Percentiles rank a stretch among this genome's conserved stretches.
Evolutionary conservation across 768 basidiomycete species (phyloP).

Genomic region (Myochromella boudieri): DNA sequence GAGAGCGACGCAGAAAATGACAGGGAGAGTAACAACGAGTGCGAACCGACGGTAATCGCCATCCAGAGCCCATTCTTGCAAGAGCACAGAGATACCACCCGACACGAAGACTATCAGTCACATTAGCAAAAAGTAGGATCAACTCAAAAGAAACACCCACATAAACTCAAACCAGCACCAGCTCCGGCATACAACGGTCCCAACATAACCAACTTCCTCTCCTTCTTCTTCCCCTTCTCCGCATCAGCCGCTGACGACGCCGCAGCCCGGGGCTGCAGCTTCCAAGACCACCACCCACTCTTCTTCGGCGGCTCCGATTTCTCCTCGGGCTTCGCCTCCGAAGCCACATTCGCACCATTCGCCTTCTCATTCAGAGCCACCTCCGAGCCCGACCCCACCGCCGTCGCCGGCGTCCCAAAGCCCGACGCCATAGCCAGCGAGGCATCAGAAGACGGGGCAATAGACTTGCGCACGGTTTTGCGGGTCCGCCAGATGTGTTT

Average conservation of each 20-base stretch:
- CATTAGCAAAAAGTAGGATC: neutral
- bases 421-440: no score
- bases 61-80: conserved; percentile 72
- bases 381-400: no score
- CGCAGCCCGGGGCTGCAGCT: conserved; percentile 32
- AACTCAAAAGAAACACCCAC: conserved; percentile 35
- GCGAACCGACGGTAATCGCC: conserved; percentile 61
- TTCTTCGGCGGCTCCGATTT: conserved; percentile 22
- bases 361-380: conserved; percentile 37
- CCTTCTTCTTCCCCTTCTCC: conserved; percentile 40
- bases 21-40: conserved; percentile 61
- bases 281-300: conserved; percentile 46
- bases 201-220: conserved; percentile 51
- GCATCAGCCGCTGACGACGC: conserved; percentile 25
- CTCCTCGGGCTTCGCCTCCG: conserved; percentile 16
- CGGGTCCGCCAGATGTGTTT: conserved; percentile 74
- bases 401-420: no score
- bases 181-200: conserved; percentile 73
- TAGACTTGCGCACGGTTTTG: conserved; percentile 21
- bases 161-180: conserved; percentile 61
- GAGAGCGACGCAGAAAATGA: conserved; percentile 76
- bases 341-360: neutral
- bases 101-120: conserved; percentile 50
- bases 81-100: conserved; percentile 56
- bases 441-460: no score